Conservation (phyloP, 2,329 filamentous ascomycete genomes). For the Leptodontidium sp. region DNA sequence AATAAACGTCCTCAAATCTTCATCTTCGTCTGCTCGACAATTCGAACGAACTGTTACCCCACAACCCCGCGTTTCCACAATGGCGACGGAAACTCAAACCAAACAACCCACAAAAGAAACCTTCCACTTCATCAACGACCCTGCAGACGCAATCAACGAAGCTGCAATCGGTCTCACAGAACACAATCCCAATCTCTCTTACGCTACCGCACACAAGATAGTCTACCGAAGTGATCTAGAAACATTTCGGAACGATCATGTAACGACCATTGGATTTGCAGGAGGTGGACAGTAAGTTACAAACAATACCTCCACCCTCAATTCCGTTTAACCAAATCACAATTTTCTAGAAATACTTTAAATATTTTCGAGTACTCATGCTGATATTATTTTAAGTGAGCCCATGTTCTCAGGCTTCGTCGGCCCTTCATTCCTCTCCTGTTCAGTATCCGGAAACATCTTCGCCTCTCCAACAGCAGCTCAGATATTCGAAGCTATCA, state of each 20-base stretch:
- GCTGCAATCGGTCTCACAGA: conserved; percentile 39
- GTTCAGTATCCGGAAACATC: conserved; percentile 51
- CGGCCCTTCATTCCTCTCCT: conserved; percentile 50
- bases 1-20: not conserved
- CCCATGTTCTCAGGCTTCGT: conserved; percentile 55
- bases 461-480: conserved; percentile 52
- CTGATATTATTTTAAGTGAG: conserved; percentile 31
- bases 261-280: conserved; percentile 43
- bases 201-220: conserved; percentile 39
- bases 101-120: conserved; percentile 37
- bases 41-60: conserved; percentile 18
- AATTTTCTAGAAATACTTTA: too few relatives aligned
- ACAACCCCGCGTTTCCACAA: conserved; percentile 33
- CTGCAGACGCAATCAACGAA: conserved; percentile 41
- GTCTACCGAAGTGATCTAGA: conserved; percentile 41
- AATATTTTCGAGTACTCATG: not conserved
- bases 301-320: not conserved
- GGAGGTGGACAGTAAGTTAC: conserved; percentile 42
- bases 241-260: conserved; percentile 40
- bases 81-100: conserved; percentile 35
- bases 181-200: conserved; percentile 39
- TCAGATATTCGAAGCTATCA: conserved; percentile 51
- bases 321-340: too few relatives aligned
- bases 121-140: conserved; percentile 42
- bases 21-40: not conserved